phyloP scores from a whole-genome alignment of 1,284 basidiomycete species.

The Volvariella surrecta region DNA sequence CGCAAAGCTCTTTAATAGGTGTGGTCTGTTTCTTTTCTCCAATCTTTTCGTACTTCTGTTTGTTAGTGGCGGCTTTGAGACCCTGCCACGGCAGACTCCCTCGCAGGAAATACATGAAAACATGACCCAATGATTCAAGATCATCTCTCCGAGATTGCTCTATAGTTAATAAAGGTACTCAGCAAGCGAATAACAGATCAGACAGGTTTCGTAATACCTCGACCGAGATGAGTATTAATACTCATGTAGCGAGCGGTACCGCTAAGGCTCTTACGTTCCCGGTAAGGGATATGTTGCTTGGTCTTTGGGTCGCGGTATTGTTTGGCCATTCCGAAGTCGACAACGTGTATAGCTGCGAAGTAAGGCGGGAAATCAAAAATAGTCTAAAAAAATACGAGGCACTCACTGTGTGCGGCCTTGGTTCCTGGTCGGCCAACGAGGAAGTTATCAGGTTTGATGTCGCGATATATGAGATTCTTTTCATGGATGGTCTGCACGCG shows the following conservation, averaged over 20 bases:
- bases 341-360: constrained; percentile 37
- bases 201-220: constrained; percentile 39
- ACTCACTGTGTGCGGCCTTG: constrained; percentile 71
- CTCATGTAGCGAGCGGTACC: constrained; percentile 95
- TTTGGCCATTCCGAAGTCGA: constrained; percentile 98
- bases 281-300: constrained; percentile 94
- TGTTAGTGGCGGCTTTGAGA: constrained; percentile 93
- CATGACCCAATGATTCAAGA: constrained; percentile 90
- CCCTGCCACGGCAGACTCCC: constrained; percentile 95
- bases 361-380: constrained; percentile 5
- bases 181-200: constrained; percentile 6
- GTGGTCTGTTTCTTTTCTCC: constrained; percentile 98
- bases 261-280: constrained; percentile 88
- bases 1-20: constrained; percentile 89
- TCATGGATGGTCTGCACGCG: constrained; percentile 95
- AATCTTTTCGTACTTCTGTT: constrained; percentile 99
- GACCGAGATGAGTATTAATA: constrained; percentile 93
- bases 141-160: constrained; percentile 95
- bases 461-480: constrained; percentile 95
- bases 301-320: constrained; percentile 97
- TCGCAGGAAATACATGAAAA: constrained; percentile 96
- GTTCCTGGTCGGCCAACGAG: constrained; percentile 87
- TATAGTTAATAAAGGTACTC: constrained; percentile 17
- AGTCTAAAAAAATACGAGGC: neutral
- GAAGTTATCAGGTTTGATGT: constrained; percentile 98